Evolutionary conservation across 2,329 filamentous ascomycete genomes (phyloP), one percentile per base, ranked within the genome.

Genomic region (Alternaria sp.): DNA sequence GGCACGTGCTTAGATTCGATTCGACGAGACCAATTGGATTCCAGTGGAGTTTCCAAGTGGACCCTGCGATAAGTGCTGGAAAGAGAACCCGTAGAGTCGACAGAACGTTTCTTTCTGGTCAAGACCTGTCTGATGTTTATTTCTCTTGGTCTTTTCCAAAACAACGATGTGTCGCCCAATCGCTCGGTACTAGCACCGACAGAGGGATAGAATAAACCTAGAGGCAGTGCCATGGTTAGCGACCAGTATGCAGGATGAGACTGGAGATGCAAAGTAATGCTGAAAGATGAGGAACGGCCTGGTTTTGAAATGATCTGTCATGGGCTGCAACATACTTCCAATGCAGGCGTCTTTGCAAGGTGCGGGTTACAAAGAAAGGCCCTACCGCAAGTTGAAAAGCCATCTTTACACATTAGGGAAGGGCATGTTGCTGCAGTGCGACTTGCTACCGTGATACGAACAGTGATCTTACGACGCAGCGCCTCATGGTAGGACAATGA

Each of bases 1-100:
- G 80, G 80, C 69, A 82, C 74, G 74, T 82, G 79, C 73, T 80
- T 81, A 24, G 75, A 72, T 62, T 75, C 72, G 36, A 71, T 67
- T 54, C 63, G 61, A 69, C 64, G 63, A 41, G 67, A 57, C 59
- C 64, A 61, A 63, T 54, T 62, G 63, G 69, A 53, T 60, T 56
- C 63, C 62, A 69, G 44, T 60, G 54, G 58, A 39, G 57, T 64
- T 34, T 60, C 62, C 39, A 68, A 73, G 61, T 69, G 64, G 48
- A 66, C 51, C 59, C 64, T 70, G 57, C 65, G 68, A 59, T 66
- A 63, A 51, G 66, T 44, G 56, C 65, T 67, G 60, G 65, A 49
- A 53, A 70, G 68, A 53, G 71, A 72, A 57, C 61, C 64, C 63
- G 75, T 69, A 70, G 74, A 69, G 53, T 76, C 69, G 56, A 71